Percentiles rank a stretch among this genome's conserved stretches.
phyloP scores from a whole-genome alignment of 2,329 filamentous ascomycete species.

The Ceratocystis diversiconidia region DNA sequence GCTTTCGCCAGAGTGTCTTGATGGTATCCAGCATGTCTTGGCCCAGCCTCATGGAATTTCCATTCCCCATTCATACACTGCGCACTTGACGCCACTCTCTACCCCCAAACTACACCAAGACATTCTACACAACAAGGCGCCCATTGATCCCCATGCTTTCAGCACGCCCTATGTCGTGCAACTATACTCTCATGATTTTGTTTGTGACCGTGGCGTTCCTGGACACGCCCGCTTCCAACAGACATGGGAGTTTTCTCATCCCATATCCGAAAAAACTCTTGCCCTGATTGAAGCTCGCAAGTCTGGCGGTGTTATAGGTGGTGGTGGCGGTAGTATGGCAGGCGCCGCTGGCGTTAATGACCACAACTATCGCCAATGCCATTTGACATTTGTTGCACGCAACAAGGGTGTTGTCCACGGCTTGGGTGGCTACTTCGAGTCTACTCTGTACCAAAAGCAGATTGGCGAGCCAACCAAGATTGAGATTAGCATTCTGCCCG shows the following conservation, averaged over 20 bases:
- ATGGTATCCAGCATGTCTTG: slow-evolving; percentile 89
- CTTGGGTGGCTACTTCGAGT: slow-evolving; percentile 88
- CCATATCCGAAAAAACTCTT: slow-evolving; percentile 47
- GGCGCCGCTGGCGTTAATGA: slow-evolving; percentile 73
- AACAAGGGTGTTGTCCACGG: slow-evolving; percentile 79
- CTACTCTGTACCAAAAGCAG: slow-evolving; percentile 60
- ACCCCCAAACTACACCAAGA: slow-evolving; percentile 77
- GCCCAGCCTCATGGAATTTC: slow-evolving; percentile 68
- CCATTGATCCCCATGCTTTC: slow-evolving; percentile 55
- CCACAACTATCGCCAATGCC: slow-evolving; percentile 74
- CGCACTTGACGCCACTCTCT: slow-evolving; percentile 82
- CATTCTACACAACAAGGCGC: slow-evolving; percentile 44
- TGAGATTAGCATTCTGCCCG: slow-evolving; percentile 83
- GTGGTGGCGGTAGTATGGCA: slow-evolving; percentile 57
- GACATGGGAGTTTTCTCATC: slow-evolving; percentile 70
- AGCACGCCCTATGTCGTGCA: slow-evolving; percentile 93
- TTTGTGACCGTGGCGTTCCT: slow-evolving; percentile 48
- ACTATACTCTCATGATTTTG: slow-evolving; percentile 76
- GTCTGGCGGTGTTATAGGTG: slow-evolving; percentile 49
- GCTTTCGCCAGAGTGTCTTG: slow-evolving; percentile 87
- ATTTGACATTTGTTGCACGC: slow-evolving; percentile 62
- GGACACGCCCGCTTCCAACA: slow-evolving; percentile 52
- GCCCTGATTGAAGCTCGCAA: slow-evolving; percentile 41
- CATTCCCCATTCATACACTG: slow-evolving; percentile 85
- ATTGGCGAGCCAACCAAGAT: slow-evolving; percentile 39